Evolutionary conservation across 352 stramenopile genomes (phyloP).

Genomic region (Globisporangium acanthophoron): DNA sequence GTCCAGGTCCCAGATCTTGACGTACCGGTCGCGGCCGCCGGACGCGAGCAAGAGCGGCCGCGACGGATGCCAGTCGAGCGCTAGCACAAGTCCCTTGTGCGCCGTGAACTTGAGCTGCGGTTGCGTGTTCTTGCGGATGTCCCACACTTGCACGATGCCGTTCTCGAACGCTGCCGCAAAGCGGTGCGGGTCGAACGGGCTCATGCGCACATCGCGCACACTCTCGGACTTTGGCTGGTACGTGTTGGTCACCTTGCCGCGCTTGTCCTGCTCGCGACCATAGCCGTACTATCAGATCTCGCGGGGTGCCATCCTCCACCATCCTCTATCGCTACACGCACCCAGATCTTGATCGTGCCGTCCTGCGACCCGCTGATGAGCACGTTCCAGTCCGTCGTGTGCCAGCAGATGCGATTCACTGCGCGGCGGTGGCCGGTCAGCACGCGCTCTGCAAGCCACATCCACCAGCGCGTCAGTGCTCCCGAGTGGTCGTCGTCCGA

Average conservation of each 20-base stretch:
- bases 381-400: constrained; percentile 69
- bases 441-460: constrained; percentile 49
- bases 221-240: constrained; percentile 86
- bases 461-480: not conserved
- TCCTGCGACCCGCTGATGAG: constrained; percentile 86
- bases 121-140: constrained; percentile 78
- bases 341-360: constrained; percentile 85
- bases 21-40: constrained; percentile 76
- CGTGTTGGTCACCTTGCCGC: constrained; percentile 62
- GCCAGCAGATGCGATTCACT: constrained; percentile 88
- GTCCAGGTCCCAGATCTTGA: constrained; percentile 81
- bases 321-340: constrained; percentile 15
- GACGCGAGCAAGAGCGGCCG: constrained; percentile 69
- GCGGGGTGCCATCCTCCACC: not conserved
- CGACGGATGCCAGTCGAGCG: constrained; percentile 78
- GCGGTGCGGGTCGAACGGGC: constrained; percentile 62
- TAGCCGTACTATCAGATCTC: not conserved
- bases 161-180: constrained; percentile 86
- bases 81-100: constrained; percentile 80
- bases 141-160: constrained; percentile 84
- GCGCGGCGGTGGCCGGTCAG: constrained; percentile 75
- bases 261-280: constrained; percentile 40
- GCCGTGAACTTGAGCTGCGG: constrained; percentile 83
- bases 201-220: constrained; percentile 77
- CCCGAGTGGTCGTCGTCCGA: not conserved